A percentile compares a stretch with the other conserved stretches of the same genome.
Conservation (phyloP, 2,329 filamentous ascomycete species). For the Clathrospora elynae region DNA sequence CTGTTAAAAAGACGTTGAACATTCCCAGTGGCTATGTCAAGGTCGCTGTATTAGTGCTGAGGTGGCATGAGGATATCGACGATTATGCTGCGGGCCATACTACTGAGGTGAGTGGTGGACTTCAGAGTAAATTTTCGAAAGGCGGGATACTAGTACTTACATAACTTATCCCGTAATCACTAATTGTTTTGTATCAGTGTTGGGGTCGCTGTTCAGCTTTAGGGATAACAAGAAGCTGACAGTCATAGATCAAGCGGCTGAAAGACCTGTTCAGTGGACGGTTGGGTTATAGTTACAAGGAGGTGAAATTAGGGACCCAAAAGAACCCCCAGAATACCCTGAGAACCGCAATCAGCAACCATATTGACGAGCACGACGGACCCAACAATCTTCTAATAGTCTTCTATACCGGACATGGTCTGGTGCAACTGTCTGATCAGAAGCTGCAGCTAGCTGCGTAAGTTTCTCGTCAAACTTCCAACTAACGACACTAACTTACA, state of each 20-base stretch:
- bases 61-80: slow-evolving; percentile 32
- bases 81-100: slow-evolving; percentile 17
- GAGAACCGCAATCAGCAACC: slow-evolving; percentile 8
- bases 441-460: slow-evolving; percentile 1
- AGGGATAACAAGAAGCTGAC: not conserved
- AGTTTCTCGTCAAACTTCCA: not conserved
- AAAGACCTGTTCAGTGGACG: slow-evolving; percentile 5
- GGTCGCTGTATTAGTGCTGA: slow-evolving; percentile 34
- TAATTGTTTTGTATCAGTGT: no score
- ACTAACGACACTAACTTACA: not conserved
- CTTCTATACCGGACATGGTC: slow-evolving; percentile 45
- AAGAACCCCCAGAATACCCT: not conserved
- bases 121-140: not conserved
- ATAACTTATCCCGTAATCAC: no score
- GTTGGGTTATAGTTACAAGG: slow-evolving; percentile 12
- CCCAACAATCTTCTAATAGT: slow-evolving; percentile 37
- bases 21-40: slow-evolving; percentile 32
- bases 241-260: slow-evolving; percentile 8
- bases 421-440: not conserved
- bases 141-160: no score
- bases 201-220: not conserved
- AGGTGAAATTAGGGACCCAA: not conserved
- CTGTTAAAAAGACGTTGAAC: slow-evolving; percentile 17
- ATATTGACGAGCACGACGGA: slow-evolving; percentile 31
- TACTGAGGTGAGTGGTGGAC: not conserved